phyloP scores from a whole-genome alignment of 257 asterid genomes.

The Lycium ferocissimum region DNA sequence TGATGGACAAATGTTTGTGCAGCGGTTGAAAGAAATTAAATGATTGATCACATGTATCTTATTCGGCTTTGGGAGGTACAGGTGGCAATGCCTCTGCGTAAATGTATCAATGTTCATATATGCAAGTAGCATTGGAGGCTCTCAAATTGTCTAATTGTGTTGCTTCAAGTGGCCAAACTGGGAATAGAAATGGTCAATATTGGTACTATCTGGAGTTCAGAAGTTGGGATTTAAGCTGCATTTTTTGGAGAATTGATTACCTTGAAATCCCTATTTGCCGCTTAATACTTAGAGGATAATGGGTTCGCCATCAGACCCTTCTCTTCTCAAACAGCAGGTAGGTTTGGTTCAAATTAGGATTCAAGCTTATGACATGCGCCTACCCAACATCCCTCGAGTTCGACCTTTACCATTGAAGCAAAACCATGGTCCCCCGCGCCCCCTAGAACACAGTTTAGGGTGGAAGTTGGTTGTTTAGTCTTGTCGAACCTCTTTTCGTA shows the following conservation, averaged over 20 bases:
- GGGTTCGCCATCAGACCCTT: background rate
- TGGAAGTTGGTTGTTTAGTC: background rate
- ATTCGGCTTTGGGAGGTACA: background rate
- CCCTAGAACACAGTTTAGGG: background rate
- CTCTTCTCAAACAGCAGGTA: background rate
- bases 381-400: background rate
- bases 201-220: background rate
- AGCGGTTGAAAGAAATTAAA: background rate
- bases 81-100: background rate
- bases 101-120: background rate
- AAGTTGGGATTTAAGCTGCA: no score
- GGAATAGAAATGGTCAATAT: background rate
- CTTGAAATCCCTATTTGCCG: no score
- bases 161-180: background rate
- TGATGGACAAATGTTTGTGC: conserved; percentile 6
- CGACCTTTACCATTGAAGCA: no score
- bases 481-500: background rate
- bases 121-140: background rate
- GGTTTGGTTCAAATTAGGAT: background rate
- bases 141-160: background rate
- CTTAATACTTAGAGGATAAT: no score
- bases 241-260: background rate
- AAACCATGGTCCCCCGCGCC: background rate
- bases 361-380: background rate
- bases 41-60: background rate